phyloP scores from a whole-genome alignment of 148 eudicot genomes.

The Beta vulgaris region DNA sequence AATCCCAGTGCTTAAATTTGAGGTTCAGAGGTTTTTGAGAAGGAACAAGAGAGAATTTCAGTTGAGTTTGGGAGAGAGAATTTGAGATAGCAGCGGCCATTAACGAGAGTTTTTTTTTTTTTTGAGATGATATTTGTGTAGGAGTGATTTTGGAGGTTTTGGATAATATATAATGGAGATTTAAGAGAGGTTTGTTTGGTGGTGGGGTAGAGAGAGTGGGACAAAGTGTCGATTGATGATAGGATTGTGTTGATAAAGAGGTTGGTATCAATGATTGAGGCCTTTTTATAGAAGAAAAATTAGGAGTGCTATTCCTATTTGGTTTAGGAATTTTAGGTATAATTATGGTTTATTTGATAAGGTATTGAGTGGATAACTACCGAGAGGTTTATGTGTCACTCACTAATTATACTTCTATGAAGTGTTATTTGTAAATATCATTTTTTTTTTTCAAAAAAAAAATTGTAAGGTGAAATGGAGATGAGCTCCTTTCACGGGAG shows the following conservation, averaged over 20 bases:
- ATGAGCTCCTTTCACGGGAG: too few species aligned
- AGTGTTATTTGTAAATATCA: too few species aligned
- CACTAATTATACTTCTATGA: too few species aligned
- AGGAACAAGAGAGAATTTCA: not conserved
- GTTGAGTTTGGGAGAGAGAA: slow-evolving; percentile 6
- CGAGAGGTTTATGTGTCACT: too few species aligned
- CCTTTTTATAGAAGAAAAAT: too few species aligned
- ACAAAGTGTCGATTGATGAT: not conserved
- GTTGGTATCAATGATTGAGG: not conserved
- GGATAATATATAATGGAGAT: too few species aligned
- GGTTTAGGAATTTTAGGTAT: not conserved
- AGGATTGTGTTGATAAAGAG: not conserved
- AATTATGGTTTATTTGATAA: too few species aligned
- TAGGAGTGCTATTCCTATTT: not conserved
- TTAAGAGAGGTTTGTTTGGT: not conserved
- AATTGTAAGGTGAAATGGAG: too few species aligned
- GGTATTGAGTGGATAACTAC: too few species aligned
- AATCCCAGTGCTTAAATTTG: not conserved
- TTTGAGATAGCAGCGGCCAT: slow-evolving; percentile 15
- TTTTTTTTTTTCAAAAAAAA: too few species aligned
- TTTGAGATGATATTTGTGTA: too few species aligned
- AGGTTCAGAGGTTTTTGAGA: not conserved
- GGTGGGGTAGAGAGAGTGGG: not conserved
- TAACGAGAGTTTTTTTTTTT: not conserved
- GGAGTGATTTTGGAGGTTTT: not conserved